Conservation (phyloP, 441 rosid species). For the Erodium trifolium region DNA sequence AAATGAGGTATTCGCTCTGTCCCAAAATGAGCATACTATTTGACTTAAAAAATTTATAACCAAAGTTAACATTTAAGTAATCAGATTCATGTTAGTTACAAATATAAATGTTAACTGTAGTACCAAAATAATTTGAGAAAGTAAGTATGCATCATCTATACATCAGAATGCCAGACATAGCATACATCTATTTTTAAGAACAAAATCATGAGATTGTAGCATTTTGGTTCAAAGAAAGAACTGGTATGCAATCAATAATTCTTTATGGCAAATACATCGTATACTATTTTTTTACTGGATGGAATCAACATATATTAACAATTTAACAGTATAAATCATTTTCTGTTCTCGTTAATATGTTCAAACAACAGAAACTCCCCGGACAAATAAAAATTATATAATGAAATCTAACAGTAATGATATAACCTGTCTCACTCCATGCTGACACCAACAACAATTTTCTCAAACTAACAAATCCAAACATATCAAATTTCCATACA, state of each 20-base stretch:
- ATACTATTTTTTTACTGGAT: background rate
- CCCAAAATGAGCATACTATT: background rate
- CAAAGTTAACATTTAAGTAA: background rate
- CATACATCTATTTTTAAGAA: background rate
- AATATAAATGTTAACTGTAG: background rate
- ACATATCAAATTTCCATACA: background rate
- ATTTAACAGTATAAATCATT: background rate
- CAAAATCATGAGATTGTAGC: background rate
- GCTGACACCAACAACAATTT: too few species aligned
- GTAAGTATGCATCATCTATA: background rate
- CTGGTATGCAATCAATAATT: background rate
- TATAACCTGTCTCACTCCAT: background rate
- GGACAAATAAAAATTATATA: background rate
- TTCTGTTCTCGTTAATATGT: background rate
- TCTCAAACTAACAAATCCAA: background rate
- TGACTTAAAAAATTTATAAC: background rate
- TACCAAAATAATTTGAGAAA: background rate
- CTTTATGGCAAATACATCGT: background rate
- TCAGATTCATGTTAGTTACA: background rate
- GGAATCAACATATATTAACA: background rate
- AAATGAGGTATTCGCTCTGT: background rate
- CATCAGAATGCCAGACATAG: background rate
- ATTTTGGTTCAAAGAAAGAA: constrained; percentile 1
- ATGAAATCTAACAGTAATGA: background rate
- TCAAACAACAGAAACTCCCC: background rate